Evolutionary conservation across 2,329 filamentous ascomycete genomes (phyloP).

Genomic region (Acephala macrosclerotiorum): DNA sequence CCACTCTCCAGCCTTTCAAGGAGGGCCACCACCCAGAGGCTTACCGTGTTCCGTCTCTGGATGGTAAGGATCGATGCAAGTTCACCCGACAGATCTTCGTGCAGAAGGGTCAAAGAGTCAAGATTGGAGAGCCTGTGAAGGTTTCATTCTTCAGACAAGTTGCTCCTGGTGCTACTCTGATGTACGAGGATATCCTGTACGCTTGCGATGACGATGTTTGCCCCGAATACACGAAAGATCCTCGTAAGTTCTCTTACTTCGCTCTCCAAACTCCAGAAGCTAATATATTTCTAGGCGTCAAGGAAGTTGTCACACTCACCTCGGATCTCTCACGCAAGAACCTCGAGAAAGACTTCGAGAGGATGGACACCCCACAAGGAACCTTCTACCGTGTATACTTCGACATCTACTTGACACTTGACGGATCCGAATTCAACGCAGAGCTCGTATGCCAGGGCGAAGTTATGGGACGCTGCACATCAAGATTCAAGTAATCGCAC

Average conservation of each 20-base stretch:
- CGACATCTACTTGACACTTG: slow-evolving; percentile 88
- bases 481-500: slow-evolving; percentile 72
- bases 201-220: slow-evolving; percentile 98
- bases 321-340: slow-evolving; percentile 98
- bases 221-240: slow-evolving; percentile 98
- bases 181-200: slow-evolving; percentile 99
- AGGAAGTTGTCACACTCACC: slow-evolving; percentile 97
- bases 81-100: slow-evolving; percentile 99
- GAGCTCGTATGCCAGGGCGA: slow-evolving; percentile 99
- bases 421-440: slow-evolving; percentile 97
- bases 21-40: slow-evolving; percentile 98
- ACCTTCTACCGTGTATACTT: slow-evolving; percentile 90
- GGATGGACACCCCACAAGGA: slow-evolving; percentile 98
- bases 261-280: slow-evolving; percentile 10
- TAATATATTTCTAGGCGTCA: slow-evolving; percentile 75
- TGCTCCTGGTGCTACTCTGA: slow-evolving; percentile 93
- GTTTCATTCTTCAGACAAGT: slow-evolving; percentile 99
- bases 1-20: slow-evolving; percentile 97
- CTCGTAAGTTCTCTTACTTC: slow-evolving; percentile 73
- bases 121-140: slow-evolving; percentile 99
- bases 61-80: slow-evolving; percentile 98
- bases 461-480: slow-evolving; percentile 96
- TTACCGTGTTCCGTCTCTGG: slow-evolving; percentile 94
- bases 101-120: slow-evolving; percentile 97
- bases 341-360: slow-evolving; percentile 98